Conservation (phyloP, 1,284 basidiomycete genomes). For the Puccinia triticina region DNA sequence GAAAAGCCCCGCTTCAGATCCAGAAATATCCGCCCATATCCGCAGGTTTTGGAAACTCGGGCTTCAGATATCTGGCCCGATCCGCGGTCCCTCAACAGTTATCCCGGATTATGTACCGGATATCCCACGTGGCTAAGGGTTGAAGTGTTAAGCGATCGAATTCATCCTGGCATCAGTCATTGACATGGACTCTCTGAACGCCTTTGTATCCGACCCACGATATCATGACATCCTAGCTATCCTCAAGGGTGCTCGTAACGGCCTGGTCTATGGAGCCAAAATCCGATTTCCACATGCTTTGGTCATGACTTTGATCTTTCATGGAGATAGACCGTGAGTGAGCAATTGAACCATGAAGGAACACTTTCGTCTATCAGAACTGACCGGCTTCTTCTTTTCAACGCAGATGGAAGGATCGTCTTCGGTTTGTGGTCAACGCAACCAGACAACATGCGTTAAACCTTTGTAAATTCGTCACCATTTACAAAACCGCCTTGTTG, state of each 20-base stretch:
- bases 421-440: slow-evolving; percentile 75
- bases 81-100: too few relatives aligned
- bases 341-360: neutral
- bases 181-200: slow-evolving; percentile 52
- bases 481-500: slow-evolving; percentile 86
- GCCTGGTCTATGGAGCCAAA: slow-evolving; percentile 83
- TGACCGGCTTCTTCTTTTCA: slow-evolving; percentile 37
- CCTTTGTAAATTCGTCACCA: slow-evolving; percentile 86
- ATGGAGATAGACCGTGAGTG: slow-evolving; percentile 54
- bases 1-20: too few relatives aligned
- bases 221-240: slow-evolving; percentile 89
- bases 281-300: slow-evolving; percentile 95
- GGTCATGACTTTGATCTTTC: slow-evolving; percentile 94
- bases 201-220: slow-evolving; percentile 65
- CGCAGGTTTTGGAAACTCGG: too few relatives aligned
- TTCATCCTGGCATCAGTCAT: neutral
- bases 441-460: slow-evolving; percentile 86
- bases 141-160: neutral
- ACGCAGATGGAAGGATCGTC: slow-evolving; percentile 71
- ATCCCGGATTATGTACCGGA: too few relatives aligned
- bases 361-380: neutral
- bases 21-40: too few relatives aligned
- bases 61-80: too few relatives aligned
- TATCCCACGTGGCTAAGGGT: too few relatives aligned
- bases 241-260: slow-evolving; percentile 92